phyloP scores from a whole-genome alignment of 495 filamentous ascomycete species.

The Parmelia sp. region DNA sequence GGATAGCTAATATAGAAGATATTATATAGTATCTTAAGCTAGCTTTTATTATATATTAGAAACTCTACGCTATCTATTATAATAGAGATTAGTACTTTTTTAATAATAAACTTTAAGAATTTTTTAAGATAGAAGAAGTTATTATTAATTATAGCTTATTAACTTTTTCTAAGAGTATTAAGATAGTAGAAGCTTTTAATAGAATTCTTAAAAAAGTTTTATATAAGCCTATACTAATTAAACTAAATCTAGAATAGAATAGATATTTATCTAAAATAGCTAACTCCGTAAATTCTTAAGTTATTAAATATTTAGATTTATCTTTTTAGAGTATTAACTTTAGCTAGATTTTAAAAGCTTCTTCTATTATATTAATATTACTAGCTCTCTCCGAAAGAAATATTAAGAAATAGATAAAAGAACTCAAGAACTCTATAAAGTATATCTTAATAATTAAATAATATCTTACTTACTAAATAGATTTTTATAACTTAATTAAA shows the following conservation, averaged over 20 bases:
- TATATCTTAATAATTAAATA: not conserved
- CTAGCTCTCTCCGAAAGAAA: not conserved
- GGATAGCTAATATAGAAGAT: not conserved
- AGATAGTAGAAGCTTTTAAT: not conserved
- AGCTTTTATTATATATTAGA: not conserved
- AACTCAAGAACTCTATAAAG: not conserved
- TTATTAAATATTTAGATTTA: not conserved
- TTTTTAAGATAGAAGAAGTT: too few relatives aligned
- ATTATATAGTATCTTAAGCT: not conserved
- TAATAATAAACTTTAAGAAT: too few relatives aligned
- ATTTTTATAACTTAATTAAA: not conserved
- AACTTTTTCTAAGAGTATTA: not conserved
- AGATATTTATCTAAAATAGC: not conserved
- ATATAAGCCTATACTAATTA: not conserved
- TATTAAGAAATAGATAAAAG: not conserved
- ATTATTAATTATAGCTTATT: not conserved
- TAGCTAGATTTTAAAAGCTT: not conserved
- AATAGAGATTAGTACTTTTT: too few relatives aligned
- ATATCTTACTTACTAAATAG: not conserved
- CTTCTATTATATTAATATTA: not conserved
- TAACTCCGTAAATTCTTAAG: not conserved
- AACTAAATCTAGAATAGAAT: not conserved
- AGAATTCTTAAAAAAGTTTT: not conserved
- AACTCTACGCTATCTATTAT: not conserved
- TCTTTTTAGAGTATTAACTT: not conserved